Percentiles rank a stretch among this genome's conserved stretches.
These are phyloP conservation scores for Magnaporthiopsis incrustans DNA, from an alignment of 2,329 filamentous ascomycete genomes.

Conservation along the genomic window DNA sequence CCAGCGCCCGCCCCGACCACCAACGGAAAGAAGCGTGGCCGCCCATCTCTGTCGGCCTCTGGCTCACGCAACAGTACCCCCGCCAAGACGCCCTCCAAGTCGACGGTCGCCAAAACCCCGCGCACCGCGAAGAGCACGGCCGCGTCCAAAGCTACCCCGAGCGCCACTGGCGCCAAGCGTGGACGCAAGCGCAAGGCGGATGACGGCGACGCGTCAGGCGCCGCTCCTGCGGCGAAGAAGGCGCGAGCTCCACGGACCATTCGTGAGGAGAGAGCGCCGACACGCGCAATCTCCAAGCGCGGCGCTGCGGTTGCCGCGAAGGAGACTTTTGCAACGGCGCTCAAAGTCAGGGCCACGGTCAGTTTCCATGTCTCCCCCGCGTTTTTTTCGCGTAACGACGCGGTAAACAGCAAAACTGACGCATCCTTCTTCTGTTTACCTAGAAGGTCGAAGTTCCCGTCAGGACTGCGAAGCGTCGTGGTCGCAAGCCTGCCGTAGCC, in stretches of 20 bases:
- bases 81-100: slow-evolving; percentile 3
- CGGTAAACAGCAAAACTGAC: background rate
- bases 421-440: background rate
- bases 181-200: slow-evolving; percentile 19
- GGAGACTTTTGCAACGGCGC: slow-evolving; percentile 1
- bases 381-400: too few species aligned
- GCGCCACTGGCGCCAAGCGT: background rate
- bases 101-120: background rate
- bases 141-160: background rate
- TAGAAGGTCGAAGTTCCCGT: background rate
- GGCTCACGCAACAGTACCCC: slow-evolving; percentile 7
- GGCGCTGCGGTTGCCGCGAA: slow-evolving; percentile 7
- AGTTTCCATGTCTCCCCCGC: background rate
- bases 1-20: background rate
- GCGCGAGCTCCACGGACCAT: slow-evolving; percentile 10
- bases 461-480: slow-evolving; percentile 9
- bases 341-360: slow-evolving; percentile 3
- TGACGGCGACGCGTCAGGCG: slow-evolving; percentile 7
- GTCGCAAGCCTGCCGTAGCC: slow-evolving; percentile 11
- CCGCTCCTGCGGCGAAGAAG: slow-evolving; percentile 11
- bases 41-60: slow-evolving; percentile 2
- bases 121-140: slow-evolving; percentile 1
- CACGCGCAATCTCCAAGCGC: background rate
- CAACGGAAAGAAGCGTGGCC: slow-evolving; percentile 7
- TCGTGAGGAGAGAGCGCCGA: slow-evolving; percentile 1